These are phyloP conservation scores for Acacia pycnantha DNA, from an alignment of 331 rosid genomes.

Conservation along the genomic window DNA sequence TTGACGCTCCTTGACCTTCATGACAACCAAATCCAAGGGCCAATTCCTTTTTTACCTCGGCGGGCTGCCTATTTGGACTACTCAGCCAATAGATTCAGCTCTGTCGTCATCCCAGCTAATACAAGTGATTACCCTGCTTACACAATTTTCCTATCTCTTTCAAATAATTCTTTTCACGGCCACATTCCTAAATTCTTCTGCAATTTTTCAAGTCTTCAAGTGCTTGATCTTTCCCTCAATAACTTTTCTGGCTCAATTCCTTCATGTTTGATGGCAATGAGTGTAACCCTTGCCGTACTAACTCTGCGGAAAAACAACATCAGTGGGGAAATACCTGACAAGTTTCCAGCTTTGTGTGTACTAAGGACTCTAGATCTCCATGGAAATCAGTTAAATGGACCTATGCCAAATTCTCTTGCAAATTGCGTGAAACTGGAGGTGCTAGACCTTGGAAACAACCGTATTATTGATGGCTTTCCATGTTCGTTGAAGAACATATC, in stretches of 20 bases:
- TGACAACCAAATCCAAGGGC: conserved; percentile 32
- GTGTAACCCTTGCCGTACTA: conserved; percentile 44
- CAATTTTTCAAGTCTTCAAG: conserved; percentile 43
- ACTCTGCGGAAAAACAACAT: conserved; percentile 45
- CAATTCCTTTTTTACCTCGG: conserved; percentile 24
- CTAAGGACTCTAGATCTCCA: conserved; percentile 51
- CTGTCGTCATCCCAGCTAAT: conserved; percentile 8
- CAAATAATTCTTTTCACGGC: conserved; percentile 39
- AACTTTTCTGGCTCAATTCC: conserved; percentile 46
- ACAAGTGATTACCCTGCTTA: background rate
- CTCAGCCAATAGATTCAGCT: conserved; percentile 35
- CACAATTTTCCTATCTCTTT: conserved; percentile 44
- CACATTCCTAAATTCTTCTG: conserved; percentile 49
- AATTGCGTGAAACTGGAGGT: conserved; percentile 44
- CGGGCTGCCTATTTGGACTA: conserved; percentile 30
- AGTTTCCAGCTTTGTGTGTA: conserved; percentile 36
- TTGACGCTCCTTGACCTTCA: conserved; percentile 46
- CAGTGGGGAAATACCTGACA: conserved; percentile 31
- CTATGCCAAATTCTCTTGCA: conserved; percentile 54
- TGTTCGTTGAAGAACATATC: conserved; percentile 42
- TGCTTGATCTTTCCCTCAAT: conserved; percentile 65
- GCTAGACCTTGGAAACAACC: conserved; percentile 54
- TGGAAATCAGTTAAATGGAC: conserved; percentile 40
- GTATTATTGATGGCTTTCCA: conserved; percentile 39
- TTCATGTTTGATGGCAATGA: conserved; percentile 27